Percentiles rank a stretch among this genome's conserved stretches.
Evolutionary conservation across 768 basidiomycete genomes (phyloP).

Genomic region (Russula compacta): DNA sequence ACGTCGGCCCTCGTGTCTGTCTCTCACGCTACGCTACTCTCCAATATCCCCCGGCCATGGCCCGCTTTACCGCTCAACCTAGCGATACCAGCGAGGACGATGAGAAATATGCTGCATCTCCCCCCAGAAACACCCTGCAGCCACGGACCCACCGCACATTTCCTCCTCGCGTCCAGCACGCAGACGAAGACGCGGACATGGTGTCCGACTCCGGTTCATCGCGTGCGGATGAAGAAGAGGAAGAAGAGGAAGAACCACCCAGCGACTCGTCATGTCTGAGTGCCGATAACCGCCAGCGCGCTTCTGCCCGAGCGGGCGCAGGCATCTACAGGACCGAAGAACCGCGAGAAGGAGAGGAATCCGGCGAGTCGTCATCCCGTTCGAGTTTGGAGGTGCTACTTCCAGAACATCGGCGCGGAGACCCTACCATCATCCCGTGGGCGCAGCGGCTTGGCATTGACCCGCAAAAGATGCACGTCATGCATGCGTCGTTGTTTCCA

Average conservation of each 20-base stretch:
- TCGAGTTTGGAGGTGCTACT: slow-evolving; percentile 24
- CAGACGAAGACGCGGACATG: slow-evolving; percentile 14
- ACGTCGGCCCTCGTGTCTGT: not conserved
- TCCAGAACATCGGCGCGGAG: slow-evolving; percentile 27
- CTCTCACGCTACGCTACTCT: not conserved
- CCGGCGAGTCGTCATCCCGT: slow-evolving; percentile 29
- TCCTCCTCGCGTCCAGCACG: not conserved
- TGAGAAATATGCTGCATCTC: slow-evolving; percentile 1
- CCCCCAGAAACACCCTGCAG: not conserved
- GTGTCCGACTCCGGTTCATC: slow-evolving; percentile 29
- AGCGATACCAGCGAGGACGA: slow-evolving; percentile 21
- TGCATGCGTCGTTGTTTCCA: slow-evolving; percentile 84
- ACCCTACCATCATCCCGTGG: slow-evolving; percentile 58
- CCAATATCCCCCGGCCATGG: slow-evolving; percentile 8
- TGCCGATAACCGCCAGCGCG: not conserved
- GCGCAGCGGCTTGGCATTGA: slow-evolving; percentile 69
- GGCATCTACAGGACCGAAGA: slow-evolving; percentile 21
- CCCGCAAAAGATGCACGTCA: slow-evolving; percentile 82
- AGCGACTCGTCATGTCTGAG: slow-evolving; percentile 23
- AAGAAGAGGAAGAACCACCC: slow-evolving; percentile 35
- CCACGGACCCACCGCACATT: not conserved
- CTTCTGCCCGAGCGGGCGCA: not conserved
- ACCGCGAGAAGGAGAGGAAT: slow-evolving; percentile 34
- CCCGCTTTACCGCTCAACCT: slow-evolving; percentile 19
- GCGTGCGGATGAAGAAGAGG: slow-evolving; percentile 43